These are phyloP conservation scores for Truncatella angustata DNA, from an alignment of 2,329 filamentous ascomycete species.

Conservation along the genomic window DNA sequence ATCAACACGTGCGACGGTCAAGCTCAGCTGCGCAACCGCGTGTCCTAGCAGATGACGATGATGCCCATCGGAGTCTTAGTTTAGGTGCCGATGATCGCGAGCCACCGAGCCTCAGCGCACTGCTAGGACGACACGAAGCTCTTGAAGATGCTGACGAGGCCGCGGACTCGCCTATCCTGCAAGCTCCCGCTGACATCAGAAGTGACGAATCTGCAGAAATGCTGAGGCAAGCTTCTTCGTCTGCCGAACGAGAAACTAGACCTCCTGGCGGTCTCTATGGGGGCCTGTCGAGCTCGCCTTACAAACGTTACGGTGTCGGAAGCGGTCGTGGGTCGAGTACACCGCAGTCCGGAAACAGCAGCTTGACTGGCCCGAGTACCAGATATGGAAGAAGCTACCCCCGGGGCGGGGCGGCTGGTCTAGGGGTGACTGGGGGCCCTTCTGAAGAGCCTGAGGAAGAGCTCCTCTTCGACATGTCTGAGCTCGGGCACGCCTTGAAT, in stretches of 20 bases:
- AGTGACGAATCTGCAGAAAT: slow-evolving; percentile 36
- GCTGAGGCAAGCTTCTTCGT: slow-evolving; percentile 38
- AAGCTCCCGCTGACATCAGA: slow-evolving; percentile 42
- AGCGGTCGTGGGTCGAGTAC: slow-evolving; percentile 30
- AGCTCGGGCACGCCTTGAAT: slow-evolving; percentile 58
- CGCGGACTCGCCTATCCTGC: slow-evolving; percentile 32
- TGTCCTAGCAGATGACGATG: slow-evolving; percentile 50
- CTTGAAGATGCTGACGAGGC: slow-evolving; percentile 31
- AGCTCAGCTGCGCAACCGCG: slow-evolving; percentile 67
- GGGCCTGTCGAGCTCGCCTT: slow-evolving; percentile 41
- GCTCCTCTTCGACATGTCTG: slow-evolving; percentile 71
- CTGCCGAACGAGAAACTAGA: slow-evolving; percentile 40
- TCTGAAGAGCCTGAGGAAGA: slow-evolving; percentile 62
- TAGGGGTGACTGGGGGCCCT: slow-evolving; percentile 41
- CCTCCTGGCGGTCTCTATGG: slow-evolving; percentile 43
- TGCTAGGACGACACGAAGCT: slow-evolving; percentile 49
- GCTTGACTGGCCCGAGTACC: slow-evolving; percentile 29
- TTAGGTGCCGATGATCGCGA: slow-evolving; percentile 64
- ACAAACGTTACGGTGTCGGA: slow-evolving; percentile 41
- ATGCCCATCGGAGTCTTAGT: slow-evolving; percentile 66
- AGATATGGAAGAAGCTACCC: slow-evolving; percentile 33
- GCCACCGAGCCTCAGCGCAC: slow-evolving; percentile 61
- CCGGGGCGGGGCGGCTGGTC: slow-evolving; percentile 32
- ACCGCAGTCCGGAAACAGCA: slow-evolving; percentile 31
- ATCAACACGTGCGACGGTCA: slow-evolving; percentile 57